Evolutionary conservation across 768 basidiomycete species (phyloP).

Genomic region (Aureoboletus auriporus): DNA sequence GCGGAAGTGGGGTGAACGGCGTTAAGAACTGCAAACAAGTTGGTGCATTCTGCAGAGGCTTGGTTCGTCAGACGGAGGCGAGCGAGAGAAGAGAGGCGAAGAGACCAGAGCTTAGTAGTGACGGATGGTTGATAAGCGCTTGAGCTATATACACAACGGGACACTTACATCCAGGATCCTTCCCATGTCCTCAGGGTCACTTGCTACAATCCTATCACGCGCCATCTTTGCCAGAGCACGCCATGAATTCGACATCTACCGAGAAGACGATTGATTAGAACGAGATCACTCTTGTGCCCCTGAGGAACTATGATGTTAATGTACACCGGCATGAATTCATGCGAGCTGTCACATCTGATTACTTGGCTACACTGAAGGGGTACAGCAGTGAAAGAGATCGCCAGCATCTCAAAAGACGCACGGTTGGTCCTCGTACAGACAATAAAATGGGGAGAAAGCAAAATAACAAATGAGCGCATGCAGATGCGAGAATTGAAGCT

Average conservation of each 20-base stretch:
- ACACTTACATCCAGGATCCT: constrained; percentile 63
- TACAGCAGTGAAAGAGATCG: constrained; percentile 20
- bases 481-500: constrained; percentile 20
- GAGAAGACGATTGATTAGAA: constrained; percentile 12
- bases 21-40: constrained; percentile 69
- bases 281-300: background rate
- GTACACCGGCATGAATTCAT: background rate
- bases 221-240: constrained; percentile 81
- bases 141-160: background rate
- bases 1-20: constrained; percentile 49
- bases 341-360: constrained; percentile 13
- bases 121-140: background rate
- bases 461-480: constrained; percentile 16
- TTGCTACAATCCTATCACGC: constrained; percentile 66
- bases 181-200: constrained; percentile 63
- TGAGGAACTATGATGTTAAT: background rate
- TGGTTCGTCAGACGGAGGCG: constrained; percentile 84
- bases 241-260: constrained; percentile 87
- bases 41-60: constrained; percentile 78
- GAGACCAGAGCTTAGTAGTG: constrained; percentile 69
- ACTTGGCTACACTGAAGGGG: constrained; percentile 15
- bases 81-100: constrained; percentile 73
- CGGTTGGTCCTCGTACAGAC: constrained; percentile 22
- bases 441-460: constrained; percentile 15
- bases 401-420: constrained; percentile 5